Base-by-base conservation (phyloP, 2,329 filamentous ascomycete genomes). In the Venturiaceae sp. region DNA sequence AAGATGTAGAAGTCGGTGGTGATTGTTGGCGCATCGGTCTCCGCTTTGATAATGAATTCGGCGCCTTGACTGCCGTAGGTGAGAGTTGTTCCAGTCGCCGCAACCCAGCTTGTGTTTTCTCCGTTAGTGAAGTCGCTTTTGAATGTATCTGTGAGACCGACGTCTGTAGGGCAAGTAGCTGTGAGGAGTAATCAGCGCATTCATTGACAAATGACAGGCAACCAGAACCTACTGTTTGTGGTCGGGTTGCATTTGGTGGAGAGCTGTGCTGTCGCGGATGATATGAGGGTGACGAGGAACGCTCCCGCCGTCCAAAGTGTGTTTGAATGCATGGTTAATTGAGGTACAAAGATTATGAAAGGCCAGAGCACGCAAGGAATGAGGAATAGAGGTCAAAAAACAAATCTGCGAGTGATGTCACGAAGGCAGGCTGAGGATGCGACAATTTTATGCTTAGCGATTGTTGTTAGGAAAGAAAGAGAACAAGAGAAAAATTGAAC, bases 11-110 rank as follows among this genome's bases (percentile, higher is more conserved):
- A 33, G 23, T 37, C 23, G 34, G 53, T 37, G 9, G 30, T 30
- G 23, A 44, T n/a, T 9, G 53, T 55, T 2, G 53, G 53, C 8
- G 32, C 26, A 41, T 55, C 53, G 26, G 26, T 41, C 16, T 55
- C 21, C 3, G 30, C 23, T 21, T 30, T 37, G 14, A 81, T 76
- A 44, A 68, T 74, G 67, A 82, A 80, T 14, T 74, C 70, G 46
- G 76, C 77, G 26, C 79, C 79, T n/a, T 74, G 68, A 6, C 67
- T 53, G 30, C 60, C 66, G 60, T 75, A 75, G 55, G 72, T 77
- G 53, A 80, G 75, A 23, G 23, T 28, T 60, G 69, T 69, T n/a
- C 69, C 70, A 16, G 33, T 53, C 19, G 50, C 50, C 2, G 41
- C 41, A 23, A 23, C 28, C 41, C 41, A 46, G n/a, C 16, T 16